Conservation (phyloP, 2,329 filamentous ascomycete genomes). For the Aspergillus amoenus region DNA sequence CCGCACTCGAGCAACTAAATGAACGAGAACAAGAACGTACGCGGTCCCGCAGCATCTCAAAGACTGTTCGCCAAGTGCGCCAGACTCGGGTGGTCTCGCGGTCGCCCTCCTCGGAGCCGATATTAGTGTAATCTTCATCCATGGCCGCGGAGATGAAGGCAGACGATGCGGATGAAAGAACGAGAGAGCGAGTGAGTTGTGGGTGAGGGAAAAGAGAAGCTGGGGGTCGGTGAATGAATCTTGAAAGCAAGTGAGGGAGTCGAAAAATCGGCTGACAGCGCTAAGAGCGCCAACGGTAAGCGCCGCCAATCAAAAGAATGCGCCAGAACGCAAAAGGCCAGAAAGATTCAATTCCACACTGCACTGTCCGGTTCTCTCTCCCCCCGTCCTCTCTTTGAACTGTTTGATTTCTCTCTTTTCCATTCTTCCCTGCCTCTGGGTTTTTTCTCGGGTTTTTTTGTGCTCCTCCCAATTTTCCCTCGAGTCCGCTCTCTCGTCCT, state of each 20-base stretch:
- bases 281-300: conserved; percentile 28
- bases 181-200: conserved; percentile 24
- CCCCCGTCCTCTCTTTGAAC: conserved; percentile 13
- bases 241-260: conserved; percentile 14
- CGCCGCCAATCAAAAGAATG: conserved; percentile 20
- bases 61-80: conserved; percentile 89
- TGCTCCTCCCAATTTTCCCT: conserved; percentile 6
- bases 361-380: conserved; percentile 12
- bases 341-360: conserved; percentile 14
- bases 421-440: conserved; percentile 9
- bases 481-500: conserved; percentile 4
- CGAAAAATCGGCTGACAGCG: conserved; percentile 32
- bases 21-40: conserved; percentile 53
- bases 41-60: conserved; percentile 91
- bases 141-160: conserved; percentile 23
- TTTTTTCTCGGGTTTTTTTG: conserved; percentile 7
- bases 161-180: conserved; percentile 16
- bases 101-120: conserved; percentile 37
- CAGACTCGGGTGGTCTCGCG: conserved; percentile 67
- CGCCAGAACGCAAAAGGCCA: conserved; percentile 21
- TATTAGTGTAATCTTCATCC: conserved; percentile 38
- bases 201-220: conserved; percentile 3
- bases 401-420: conserved; percentile 2
- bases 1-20: background rate
- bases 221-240: background rate